Conservation (phyloP, 2,329 filamentous ascomycete genomes). For the Ascosphaera aggregata region DNA sequence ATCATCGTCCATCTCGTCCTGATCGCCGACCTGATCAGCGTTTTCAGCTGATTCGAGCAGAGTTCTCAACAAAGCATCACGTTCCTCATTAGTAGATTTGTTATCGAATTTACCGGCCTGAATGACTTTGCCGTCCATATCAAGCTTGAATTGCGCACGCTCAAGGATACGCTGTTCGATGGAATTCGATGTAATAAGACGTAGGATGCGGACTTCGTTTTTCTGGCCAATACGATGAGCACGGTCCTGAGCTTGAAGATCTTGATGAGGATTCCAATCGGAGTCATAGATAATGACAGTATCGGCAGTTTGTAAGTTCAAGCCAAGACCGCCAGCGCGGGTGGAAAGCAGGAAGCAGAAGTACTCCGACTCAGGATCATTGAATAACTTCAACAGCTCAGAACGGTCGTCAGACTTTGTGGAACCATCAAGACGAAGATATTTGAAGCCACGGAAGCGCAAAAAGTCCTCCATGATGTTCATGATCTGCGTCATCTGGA, state of each 20-base stretch:
- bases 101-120: slow-evolving; percentile 95
- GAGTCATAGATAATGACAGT: slow-evolving; percentile 98
- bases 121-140: slow-evolving; percentile 94
- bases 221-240: slow-evolving; percentile 96
- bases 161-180: slow-evolving; percentile 96
- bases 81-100: slow-evolving; percentile 95
- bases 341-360: slow-evolving; percentile 96
- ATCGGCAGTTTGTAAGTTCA: slow-evolving; percentile 90
- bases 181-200: slow-evolving; percentile 75
- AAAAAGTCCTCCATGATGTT: slow-evolving; percentile 95
- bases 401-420: slow-evolving; percentile 93
- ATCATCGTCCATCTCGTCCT: slow-evolving; percentile 97
- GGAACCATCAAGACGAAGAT: slow-evolving; percentile 84
- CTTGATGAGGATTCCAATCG: slow-evolving; percentile 99
- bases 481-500: slow-evolving; percentile 96
- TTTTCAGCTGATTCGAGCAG: slow-evolving; percentile 61
- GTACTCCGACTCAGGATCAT: slow-evolving; percentile 74
- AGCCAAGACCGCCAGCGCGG: slow-evolving; percentile 77
- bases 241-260: slow-evolving; percentile 95
- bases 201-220: slow-evolving; percentile 93
- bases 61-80: slow-evolving; percentile 87
- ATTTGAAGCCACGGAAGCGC: slow-evolving; percentile 94
- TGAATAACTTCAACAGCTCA: slow-evolving; percentile 90
- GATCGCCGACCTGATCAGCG: slow-evolving; percentile 49
- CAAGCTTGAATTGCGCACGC: slow-evolving; percentile 91